These are phyloP conservation scores for Acacia melanoxylon DNA, from an alignment of 306 rosid genomes.

Conservation along the genomic window DNA sequence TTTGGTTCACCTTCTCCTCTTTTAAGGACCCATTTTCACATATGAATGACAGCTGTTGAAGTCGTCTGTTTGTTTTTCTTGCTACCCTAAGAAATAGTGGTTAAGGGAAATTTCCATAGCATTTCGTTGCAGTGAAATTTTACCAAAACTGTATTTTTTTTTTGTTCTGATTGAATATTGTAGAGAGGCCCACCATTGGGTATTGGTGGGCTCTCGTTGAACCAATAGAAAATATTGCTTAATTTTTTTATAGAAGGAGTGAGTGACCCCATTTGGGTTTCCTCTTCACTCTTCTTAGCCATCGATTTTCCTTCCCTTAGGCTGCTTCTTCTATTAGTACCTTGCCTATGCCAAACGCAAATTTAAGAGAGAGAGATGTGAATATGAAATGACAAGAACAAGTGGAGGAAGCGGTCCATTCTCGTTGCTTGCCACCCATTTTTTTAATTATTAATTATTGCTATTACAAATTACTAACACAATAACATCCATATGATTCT, in stretches of 20 bases:
- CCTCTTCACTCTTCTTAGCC: slow-evolving; percentile 27
- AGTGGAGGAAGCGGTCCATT: not conserved
- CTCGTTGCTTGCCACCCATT: not conserved
- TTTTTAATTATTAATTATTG: not conserved
- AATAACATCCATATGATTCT: no score
- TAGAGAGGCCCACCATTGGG: slow-evolving; percentile 75
- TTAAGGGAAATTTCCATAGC: slow-evolving; percentile 41
- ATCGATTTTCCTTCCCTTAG: slow-evolving; percentile 31
- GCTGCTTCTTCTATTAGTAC: slow-evolving; percentile 33
- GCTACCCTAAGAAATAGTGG: slow-evolving; percentile 31
- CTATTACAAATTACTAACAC: not conserved
- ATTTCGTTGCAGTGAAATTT: slow-evolving; percentile 40
- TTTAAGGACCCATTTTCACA: slow-evolving; percentile 32
- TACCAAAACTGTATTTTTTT: not conserved
- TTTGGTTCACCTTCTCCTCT: slow-evolving; percentile 25
- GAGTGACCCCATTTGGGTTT: slow-evolving; percentile 35
- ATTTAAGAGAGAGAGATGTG: slow-evolving; percentile 31
- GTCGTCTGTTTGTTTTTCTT: slow-evolving; percentile 44
- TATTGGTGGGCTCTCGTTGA: slow-evolving; percentile 76
- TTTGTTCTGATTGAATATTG: slow-evolving; percentile 35
- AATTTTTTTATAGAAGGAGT: slow-evolving; percentile 12
- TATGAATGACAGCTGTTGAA: slow-evolving; percentile 12
- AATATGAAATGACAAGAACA: not conserved
- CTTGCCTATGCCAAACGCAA: slow-evolving; percentile 35
- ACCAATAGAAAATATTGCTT: slow-evolving; percentile 39